Conservation (phyloP, 192 early-diverging fungal genomes). For the Dissophora ornata region DNA sequence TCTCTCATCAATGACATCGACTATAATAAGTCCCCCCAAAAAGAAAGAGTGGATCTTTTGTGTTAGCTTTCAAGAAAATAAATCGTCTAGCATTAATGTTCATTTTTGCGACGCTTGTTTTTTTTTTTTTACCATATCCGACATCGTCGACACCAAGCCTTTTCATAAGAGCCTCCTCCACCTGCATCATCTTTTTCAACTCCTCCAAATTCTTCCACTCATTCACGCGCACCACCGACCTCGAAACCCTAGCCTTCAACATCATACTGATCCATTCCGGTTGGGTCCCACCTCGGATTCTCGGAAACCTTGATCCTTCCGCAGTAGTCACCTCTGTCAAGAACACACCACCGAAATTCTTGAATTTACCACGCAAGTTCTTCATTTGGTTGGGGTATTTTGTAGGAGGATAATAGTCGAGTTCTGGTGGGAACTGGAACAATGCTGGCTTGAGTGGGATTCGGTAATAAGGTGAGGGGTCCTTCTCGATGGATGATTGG, state of each 20-base stretch:
- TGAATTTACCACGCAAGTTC: slow-evolving; percentile 33
- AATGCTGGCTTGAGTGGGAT: slow-evolving; percentile 41
- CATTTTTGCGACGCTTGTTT: background rate
- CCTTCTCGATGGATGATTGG: slow-evolving; percentile 22
- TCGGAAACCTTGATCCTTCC: slow-evolving; percentile 52
- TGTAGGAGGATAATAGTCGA: slow-evolving; percentile 43
- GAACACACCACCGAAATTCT: slow-evolving; percentile 49
- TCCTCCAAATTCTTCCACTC: slow-evolving; percentile 43
- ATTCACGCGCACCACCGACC: slow-evolving; percentile 49
- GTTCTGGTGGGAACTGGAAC: slow-evolving; percentile 37
- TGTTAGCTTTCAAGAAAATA: too few species aligned
- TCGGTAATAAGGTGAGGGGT: slow-evolving; percentile 27
- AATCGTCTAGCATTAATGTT: background rate
- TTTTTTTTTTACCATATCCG: slow-evolving; percentile 50
- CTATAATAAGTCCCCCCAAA: slow-evolving; percentile 12
- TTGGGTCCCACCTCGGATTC: slow-evolving; percentile 56
- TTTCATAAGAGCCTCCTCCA: slow-evolving; percentile 47
- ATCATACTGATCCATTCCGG: slow-evolving; percentile 62
- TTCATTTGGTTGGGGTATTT: slow-evolving; percentile 38
- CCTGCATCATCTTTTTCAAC: slow-evolving; percentile 40
- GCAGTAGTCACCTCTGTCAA: slow-evolving; percentile 44
- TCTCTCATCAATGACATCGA: slow-evolving; percentile 13
- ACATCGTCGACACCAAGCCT: slow-evolving; percentile 36
- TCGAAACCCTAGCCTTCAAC: slow-evolving; percentile 55
- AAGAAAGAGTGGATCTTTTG: too few species aligned